Conservation (phyloP, 2,329 filamentous ascomycete species). For the Ophidiomyces ophidiicola region DNA sequence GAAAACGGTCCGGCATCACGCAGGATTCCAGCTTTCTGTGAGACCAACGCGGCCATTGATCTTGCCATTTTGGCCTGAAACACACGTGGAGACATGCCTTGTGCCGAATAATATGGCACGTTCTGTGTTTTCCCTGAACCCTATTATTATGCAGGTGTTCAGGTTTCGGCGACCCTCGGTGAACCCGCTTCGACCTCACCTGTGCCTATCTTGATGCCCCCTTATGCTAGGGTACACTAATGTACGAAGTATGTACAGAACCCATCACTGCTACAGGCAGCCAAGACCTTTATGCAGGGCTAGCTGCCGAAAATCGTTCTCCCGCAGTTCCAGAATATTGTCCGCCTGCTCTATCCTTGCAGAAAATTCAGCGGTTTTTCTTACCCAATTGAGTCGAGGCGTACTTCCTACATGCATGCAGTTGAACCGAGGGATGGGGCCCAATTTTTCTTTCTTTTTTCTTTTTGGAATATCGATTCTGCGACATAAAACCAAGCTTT, state of each 20-base stretch:
- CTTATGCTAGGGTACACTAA: too few relatives aligned
- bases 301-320: slow-evolving; percentile 9
- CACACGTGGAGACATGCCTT: slow-evolving; percentile 8
- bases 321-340: slow-evolving; percentile 13
- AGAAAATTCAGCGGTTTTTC: slow-evolving; percentile 1
- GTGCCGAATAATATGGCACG: not conserved
- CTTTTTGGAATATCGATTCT: too few relatives aligned
- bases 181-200: not conserved
- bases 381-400: too few relatives aligned
- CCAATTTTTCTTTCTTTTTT: too few relatives aligned
- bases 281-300: too few relatives aligned
- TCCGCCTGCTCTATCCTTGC: slow-evolving; percentile 3
- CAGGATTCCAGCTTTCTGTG: slow-evolving; percentile 7
- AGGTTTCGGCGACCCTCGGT: not conserved
- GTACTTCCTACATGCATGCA: too few relatives aligned
- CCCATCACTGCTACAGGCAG: too few relatives aligned
- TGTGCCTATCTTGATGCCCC: not conserved
- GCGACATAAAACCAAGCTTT: not conserved
- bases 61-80: slow-evolving; percentile 4
- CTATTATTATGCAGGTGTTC: not conserved
- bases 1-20: slow-evolving; percentile 9
- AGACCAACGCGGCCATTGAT: slow-evolving; percentile 3
- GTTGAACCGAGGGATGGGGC: too few relatives aligned
- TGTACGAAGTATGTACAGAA: too few relatives aligned
- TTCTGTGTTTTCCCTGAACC: not conserved